Percentiles rank a stretch among this genome's conserved stretches.
phyloP scores from a whole-genome alignment of 345 rosid genomes.

The Brassica rapa region DNA sequence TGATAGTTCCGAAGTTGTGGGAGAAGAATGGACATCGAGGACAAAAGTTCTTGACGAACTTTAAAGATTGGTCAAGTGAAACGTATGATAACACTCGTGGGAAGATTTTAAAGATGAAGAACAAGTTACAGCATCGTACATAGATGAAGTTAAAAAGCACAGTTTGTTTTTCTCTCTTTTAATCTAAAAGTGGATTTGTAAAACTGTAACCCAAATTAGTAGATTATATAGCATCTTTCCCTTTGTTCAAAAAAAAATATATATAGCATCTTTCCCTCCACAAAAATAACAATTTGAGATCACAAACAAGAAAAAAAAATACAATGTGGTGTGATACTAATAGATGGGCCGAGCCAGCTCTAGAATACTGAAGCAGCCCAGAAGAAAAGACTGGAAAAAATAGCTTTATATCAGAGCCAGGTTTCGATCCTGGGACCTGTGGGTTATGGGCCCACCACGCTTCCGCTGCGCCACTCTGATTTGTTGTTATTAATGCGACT shows the following conservation, averaged over 20 bases:
- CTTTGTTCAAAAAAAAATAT: too few relatives aligned
- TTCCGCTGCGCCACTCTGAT: slow-evolving; percentile 88
- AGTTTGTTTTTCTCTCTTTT: neutral
- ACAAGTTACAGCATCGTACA: slow-evolving; percentile 12
- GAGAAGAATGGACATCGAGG: slow-evolving; percentile 8
- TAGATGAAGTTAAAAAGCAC: slow-evolving; percentile 2
- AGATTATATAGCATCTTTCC: neutral
- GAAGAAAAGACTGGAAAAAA: neutral
- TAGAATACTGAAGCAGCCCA: neutral
- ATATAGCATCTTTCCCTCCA: neutral
- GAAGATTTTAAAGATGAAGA: slow-evolving; percentile 19
- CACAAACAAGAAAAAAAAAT: neutral
- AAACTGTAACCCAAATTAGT: neutral
- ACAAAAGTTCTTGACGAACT: neutral
- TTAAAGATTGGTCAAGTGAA: slow-evolving; percentile 8
- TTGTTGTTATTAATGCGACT: neutral
- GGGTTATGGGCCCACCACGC: slow-evolving; percentile 88
- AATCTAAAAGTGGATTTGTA: neutral
- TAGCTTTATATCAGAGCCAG: slow-evolving; percentile 45
- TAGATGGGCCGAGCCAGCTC: neutral
- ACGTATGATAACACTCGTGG: neutral
- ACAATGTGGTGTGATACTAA: neutral
- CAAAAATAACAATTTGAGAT: neutral
- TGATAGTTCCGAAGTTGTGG: slow-evolving; percentile 25
- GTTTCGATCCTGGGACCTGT: slow-evolving; percentile 85